Conservation (phyloP, 371 early-diverging fungal species). For the Phascolomyces articulosus region DNA sequence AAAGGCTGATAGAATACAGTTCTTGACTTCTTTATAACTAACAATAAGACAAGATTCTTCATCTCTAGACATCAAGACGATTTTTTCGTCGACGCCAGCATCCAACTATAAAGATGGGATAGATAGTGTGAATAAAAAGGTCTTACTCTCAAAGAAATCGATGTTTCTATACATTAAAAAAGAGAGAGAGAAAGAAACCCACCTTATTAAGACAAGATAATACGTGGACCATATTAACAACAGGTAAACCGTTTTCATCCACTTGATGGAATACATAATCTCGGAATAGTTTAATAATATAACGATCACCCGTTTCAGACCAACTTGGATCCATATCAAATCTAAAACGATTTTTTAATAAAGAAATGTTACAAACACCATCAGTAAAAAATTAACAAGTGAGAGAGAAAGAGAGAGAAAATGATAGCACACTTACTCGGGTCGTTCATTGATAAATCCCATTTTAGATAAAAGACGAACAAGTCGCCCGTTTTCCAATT, state of each 20-base stretch:
- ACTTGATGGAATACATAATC: slow-evolving; percentile 97
- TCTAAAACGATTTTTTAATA: too few species aligned
- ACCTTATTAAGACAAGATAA: slow-evolving; percentile 95
- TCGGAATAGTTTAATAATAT: slow-evolving; percentile 93
- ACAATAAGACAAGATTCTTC: slow-evolving; percentile 94
- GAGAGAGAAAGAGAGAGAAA: too few species aligned
- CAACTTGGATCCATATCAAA: slow-evolving; percentile 90
- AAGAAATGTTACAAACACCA: too few species aligned
- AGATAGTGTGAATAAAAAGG: too few species aligned
- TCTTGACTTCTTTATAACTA: slow-evolving; percentile 88
- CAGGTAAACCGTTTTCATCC: slow-evolving; percentile 83
- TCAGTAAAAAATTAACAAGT: too few species aligned
- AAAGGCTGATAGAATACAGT: slow-evolving; percentile 82
- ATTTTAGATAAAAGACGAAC: slow-evolving; percentile 84
- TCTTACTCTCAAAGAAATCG: too few species aligned
- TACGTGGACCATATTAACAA: slow-evolving; percentile 92
- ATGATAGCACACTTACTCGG: slow-evolving; percentile 65
- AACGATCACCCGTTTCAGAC: slow-evolving; percentile 96
- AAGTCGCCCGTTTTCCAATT: slow-evolving; percentile 90
- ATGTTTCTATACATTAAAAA: too few species aligned
- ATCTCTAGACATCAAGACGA: slow-evolving; percentile 92
- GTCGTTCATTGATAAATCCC: slow-evolving; percentile 94
- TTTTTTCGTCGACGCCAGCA: slow-evolving; percentile 88
- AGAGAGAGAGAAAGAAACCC: slow-evolving; percentile 7
- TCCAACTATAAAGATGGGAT: slow-evolving; percentile 86